phyloP scores from a whole-genome alignment of 179 eudicot genomes.

The Vitellaria paradoxa region DNA sequence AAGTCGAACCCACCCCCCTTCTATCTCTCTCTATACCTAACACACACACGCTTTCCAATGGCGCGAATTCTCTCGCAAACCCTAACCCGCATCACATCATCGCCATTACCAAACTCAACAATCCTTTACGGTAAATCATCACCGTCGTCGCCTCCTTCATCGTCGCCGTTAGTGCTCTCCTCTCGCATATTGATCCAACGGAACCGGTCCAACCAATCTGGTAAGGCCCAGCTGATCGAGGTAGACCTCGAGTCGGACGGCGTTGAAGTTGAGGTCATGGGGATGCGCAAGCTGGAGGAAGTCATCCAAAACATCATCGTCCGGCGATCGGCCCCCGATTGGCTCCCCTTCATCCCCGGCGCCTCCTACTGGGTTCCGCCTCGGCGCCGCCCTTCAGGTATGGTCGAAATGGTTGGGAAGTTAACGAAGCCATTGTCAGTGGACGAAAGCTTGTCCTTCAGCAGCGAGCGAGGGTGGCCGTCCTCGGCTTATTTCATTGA shows the following conservation, averaged over 20 bases:
- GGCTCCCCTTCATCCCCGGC: slow-evolving; percentile 73
- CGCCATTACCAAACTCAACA: slow-evolving; percentile 7
- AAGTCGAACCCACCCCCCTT: too few relatives aligned
- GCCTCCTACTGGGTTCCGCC: slow-evolving; percentile 65
- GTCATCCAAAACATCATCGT: slow-evolving; percentile 55
- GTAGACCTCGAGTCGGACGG: slow-evolving; percentile 41
- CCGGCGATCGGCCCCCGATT: slow-evolving; percentile 63
- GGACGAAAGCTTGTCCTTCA: slow-evolving; percentile 37
- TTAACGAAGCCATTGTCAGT: slow-evolving; percentile 33
- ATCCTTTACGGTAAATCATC: neutral
- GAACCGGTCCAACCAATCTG: slow-evolving; percentile 34
- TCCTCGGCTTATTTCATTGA: slow-evolving; percentile 39
- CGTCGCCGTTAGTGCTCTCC: slow-evolving; percentile 11
- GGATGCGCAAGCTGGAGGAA: slow-evolving; percentile 48
- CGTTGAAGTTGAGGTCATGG: slow-evolving; percentile 30
- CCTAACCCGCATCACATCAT: slow-evolving; percentile 25
- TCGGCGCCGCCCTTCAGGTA: slow-evolving; percentile 11
- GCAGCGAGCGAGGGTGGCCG: slow-evolving; percentile 50
- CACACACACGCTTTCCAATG: slow-evolving; percentile 19
- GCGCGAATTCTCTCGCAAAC: slow-evolving; percentile 46
- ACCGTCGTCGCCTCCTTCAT: neutral
- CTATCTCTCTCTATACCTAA: too few relatives aligned
- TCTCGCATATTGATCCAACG: slow-evolving; percentile 24
- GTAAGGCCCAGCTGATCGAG: slow-evolving; percentile 48
- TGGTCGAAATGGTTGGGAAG: slow-evolving; percentile 34